phyloP scores from a whole-genome alignment of 768 basidiomycete species.

The Hypholoma fasciculare region DNA sequence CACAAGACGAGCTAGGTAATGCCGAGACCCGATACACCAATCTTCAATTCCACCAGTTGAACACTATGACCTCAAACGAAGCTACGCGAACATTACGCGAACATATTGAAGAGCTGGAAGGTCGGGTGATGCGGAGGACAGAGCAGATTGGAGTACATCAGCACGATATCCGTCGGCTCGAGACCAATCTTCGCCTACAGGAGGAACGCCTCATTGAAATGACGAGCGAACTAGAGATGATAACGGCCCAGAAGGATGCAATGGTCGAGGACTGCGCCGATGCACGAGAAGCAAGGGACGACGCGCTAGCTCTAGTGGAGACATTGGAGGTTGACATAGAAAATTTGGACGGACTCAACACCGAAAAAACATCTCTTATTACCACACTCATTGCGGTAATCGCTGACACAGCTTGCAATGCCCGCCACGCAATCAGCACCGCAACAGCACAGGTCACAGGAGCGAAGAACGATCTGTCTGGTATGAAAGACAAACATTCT shows the following conservation, averaged over 20 bases:
- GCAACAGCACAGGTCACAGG: conserved; percentile 1
- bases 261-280: conserved; percentile 87
- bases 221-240: conserved; percentile 66
- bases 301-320: conserved; percentile 56
- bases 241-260: conserved; percentile 66
- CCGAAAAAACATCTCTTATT: conserved; percentile 34
- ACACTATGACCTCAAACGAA: conserved; percentile 57
- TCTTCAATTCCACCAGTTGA: conserved; percentile 68
- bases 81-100: conserved; percentile 54
- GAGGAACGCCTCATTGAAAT: conserved; percentile 76
- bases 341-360: conserved; percentile 19
- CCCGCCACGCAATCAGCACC: conserved; percentile 16
- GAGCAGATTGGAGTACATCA: conserved; percentile 79
- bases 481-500: conserved; percentile 5
- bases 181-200: conserved; percentile 71
- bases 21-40: conserved; percentile 61
- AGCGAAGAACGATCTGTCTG: conserved; percentile 2
- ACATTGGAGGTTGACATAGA: conserved; percentile 65
- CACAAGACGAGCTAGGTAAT: conserved; percentile 52
- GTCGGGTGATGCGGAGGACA: conserved; percentile 60
- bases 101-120: conserved; percentile 71
- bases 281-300: conserved; percentile 72
- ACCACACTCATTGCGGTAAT: conserved; percentile 38
- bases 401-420: conserved; percentile 30
- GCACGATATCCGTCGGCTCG: conserved; percentile 75